Base-by-base conservation (phyloP, 2,329 filamentous ascomycete species). In the Apiospora koreana region DNA sequence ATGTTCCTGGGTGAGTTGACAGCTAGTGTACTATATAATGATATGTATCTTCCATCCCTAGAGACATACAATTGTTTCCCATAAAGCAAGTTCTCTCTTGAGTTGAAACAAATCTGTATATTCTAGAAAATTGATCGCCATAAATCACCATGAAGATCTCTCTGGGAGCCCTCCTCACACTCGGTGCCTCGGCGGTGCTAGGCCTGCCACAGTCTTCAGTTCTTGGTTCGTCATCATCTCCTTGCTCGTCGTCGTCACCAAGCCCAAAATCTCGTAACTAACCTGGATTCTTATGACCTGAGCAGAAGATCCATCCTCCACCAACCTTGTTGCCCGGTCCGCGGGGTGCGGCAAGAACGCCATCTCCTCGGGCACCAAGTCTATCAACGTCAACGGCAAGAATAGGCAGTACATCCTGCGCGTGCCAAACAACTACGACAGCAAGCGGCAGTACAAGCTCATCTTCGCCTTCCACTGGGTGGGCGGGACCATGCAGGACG, bases 401-500 rank as follows among this genome's bases (percentile, higher is more conserved):
- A 68, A 62, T 25, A 16, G 67, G 41, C 67, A 68, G 41, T 68
- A 68, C 50, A 68, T 58, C 31, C 35, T 68, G 38, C 67, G 67
- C n/a, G 67, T 68, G 7, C 67, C 67, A 31, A 68, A 68, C 50
- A 45, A 62, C 67, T 68, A 68, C 48, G 31, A 68, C 67, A 62
- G 38, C n/a, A 68, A 25, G 23, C 31, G 50, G 48, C 31, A 48
- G 31, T 62, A 68, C 41, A 68, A 58, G 67, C 67, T 68, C 46
- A 68, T 68, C n/a, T 68, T 68, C 67, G 67, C 67, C 67, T 68
- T 68, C 67, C 67, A 68, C 67, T 68, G 67, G 67, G 67, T 68
- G 46, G 67, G 67, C 41, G 67, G 67, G 31, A 68, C 67, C 23
- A 68, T 68, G 67, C 28, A 54, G 31, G 67, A 68, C 67, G 23